These are phyloP conservation scores for Petunia secreta DNA, from an alignment of 257 asterid species.

Conservation along the genomic window DNA sequence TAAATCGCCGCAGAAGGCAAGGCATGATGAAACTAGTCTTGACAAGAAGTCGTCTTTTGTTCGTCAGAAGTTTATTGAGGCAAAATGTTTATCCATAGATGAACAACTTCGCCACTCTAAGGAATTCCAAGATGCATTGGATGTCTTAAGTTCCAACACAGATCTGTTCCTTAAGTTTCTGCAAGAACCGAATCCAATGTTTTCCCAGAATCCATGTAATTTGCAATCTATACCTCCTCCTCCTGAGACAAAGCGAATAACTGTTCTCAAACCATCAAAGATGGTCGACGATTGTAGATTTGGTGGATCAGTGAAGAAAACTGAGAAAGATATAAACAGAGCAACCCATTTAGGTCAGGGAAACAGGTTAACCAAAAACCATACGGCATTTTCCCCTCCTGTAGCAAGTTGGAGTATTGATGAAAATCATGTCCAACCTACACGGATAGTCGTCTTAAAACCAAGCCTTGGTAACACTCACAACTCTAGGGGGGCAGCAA, in stretches of 20 bases:
- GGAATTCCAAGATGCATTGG: conserved; percentile 88
- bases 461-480: conserved; percentile 69
- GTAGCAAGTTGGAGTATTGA: conserved; percentile 50
- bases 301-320: conserved; percentile 49
- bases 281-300: conserved; percentile 49
- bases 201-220: conserved; percentile 59
- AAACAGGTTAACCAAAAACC: conserved; percentile 44
- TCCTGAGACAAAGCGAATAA: conserved; percentile 79
- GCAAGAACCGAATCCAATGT: conserved; percentile 84
- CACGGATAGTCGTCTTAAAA: conserved; percentile 94
- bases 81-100: conserved; percentile 79
- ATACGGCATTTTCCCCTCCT: conserved; percentile 46
- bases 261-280: conserved; percentile 91
- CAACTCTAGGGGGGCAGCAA: conserved; percentile 52
- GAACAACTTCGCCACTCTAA: conserved; percentile 79
- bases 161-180: conserved; percentile 84
- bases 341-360: conserved; percentile 39
- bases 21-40: conserved; percentile 42
- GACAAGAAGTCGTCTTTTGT: conserved; percentile 78
- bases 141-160: conserved; percentile 82
- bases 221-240: conserved; percentile 67
- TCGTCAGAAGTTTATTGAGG: conserved; percentile 90
- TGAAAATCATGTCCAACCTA: conserved; percentile 66
- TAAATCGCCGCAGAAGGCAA: conserved; percentile 56
- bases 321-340: conserved; percentile 45